Conservation (phyloP, 1,284 basidiomycete species). For the Rhodotorula glutinis region DNA sequence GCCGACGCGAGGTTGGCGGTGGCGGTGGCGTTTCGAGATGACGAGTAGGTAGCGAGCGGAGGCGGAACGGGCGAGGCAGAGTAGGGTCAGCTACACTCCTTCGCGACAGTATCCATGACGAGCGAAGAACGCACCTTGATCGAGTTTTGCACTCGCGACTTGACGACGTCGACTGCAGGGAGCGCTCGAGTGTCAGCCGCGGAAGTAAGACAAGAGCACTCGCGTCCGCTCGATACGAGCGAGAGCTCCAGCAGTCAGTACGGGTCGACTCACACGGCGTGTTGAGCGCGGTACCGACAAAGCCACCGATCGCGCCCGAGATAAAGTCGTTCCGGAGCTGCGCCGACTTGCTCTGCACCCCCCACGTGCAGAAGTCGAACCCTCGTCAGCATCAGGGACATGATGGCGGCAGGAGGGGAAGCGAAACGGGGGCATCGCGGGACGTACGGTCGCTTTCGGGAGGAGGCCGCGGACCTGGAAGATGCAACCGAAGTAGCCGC, state of each 20-base stretch:
- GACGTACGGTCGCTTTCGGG: conserved; percentile 73
- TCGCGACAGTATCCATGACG: too few species aligned
- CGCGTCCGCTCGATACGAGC: too few species aligned
- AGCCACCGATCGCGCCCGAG: conserved; percentile 85
- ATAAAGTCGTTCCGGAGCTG: conserved; percentile 87
- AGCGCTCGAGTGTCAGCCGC: too few species aligned
- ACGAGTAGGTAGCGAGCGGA: conserved; percentile 2
- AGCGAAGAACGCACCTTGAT: conserved; percentile 1
- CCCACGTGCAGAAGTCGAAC: too few species aligned
- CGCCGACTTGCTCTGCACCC: conserved; percentile 60
- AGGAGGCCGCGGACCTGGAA: conserved; percentile 73
- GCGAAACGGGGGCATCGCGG: neutral
- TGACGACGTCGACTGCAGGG: conserved; percentile 68
- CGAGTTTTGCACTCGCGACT: conserved; percentile 84
- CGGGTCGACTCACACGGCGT: conserved; percentile 50
- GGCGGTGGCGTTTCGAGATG: neutral
- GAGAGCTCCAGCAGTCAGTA: too few species aligned
- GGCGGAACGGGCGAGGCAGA: neutral
- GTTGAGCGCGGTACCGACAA: conserved; percentile 65
- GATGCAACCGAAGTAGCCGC: conserved; percentile 89
- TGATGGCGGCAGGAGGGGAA: neutral
- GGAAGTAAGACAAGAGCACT: too few species aligned
- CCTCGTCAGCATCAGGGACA: neutral
- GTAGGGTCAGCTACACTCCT: too few species aligned
- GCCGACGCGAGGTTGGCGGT: too few species aligned